phyloP scores from a whole-genome alignment of 2,329 filamentous ascomycete species.

The Xylariaceae sp. region DNA sequence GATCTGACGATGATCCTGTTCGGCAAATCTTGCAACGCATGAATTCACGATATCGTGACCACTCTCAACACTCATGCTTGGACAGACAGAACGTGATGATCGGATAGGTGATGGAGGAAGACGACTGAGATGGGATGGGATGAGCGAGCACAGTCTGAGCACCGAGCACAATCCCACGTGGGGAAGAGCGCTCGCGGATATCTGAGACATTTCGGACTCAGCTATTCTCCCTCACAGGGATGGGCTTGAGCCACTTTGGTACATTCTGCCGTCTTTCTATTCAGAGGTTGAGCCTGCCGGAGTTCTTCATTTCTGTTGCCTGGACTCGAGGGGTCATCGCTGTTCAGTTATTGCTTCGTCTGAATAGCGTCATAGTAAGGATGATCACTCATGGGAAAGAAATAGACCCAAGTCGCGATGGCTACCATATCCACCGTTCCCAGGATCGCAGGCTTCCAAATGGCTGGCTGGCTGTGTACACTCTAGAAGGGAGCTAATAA shows the following conservation, averaged over 20 bases:
- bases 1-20: conserved; percentile 6
- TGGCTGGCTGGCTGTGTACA: neutral
- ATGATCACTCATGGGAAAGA: too few species aligned
- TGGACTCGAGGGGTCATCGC: too few species aligned
- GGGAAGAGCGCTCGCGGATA: conserved; percentile 22
- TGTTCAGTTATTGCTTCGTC: too few species aligned
- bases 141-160: conserved; percentile 9
- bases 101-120: neutral
- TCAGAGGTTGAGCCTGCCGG: too few species aligned
- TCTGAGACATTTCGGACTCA: conserved; percentile 27
- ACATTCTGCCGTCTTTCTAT: neutral
- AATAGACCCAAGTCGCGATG: too few species aligned
- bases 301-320: too few species aligned
- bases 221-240: conserved; percentile 5
- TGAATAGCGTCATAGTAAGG: too few species aligned
- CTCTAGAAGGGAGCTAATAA: neutral
- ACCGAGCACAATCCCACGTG: conserved; percentile 28
- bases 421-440: too few species aligned
- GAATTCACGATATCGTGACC: too few species aligned
- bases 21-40: conserved; percentile 8
- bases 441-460: too few species aligned
- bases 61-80: neutral
- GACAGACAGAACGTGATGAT: too few species aligned
- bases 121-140: neutral
- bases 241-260: neutral